phyloP scores from a whole-genome alignment of 495 filamentous ascomycete species.

The Neurospora sp. region DNA sequence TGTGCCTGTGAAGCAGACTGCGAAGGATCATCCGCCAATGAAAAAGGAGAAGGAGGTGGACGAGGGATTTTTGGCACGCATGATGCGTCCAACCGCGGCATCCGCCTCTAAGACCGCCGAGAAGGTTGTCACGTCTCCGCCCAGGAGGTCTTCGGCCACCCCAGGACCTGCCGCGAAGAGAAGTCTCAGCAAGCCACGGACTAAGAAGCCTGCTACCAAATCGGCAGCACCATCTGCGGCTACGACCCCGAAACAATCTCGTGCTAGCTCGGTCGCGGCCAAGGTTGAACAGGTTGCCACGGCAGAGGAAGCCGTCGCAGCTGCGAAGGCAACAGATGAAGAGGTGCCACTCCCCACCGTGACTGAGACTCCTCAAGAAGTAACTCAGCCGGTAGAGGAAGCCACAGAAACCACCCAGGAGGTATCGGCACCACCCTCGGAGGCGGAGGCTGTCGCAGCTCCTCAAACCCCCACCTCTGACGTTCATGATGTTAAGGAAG shows the following conservation, averaged over 20 bases:
- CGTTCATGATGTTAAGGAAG: conserved; percentile 1
- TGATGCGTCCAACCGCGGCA: conserved; percentile 84
- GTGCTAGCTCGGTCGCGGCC: conserved; percentile 9
- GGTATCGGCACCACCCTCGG: background rate
- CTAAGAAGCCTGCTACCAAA: conserved; percentile 21
- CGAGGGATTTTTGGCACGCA: conserved; percentile 74
- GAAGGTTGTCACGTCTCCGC: conserved; percentile 41
- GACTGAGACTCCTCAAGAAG: conserved; percentile 3
- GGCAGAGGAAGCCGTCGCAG: conserved; percentile 15
- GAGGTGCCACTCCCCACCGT: background rate
- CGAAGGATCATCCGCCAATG: conserved; percentile 29
- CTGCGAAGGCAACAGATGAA: background rate
- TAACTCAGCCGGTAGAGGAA: conserved; percentile 20
- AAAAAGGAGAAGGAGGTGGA: conserved; percentile 44
- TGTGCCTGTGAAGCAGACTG: conserved; percentile 33
- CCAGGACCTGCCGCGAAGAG: conserved; percentile 14
- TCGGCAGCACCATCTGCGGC: background rate
- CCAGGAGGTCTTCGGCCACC: conserved; percentile 21
- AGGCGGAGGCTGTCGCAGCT: background rate
- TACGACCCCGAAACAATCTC: background rate
- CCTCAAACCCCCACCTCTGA: background rate
- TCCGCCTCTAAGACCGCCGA: conserved; percentile 70
- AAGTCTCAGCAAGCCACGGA: conserved; percentile 7
- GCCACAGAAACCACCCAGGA: conserved; percentile 15
- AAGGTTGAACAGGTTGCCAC: conserved; percentile 11